Evolutionary conservation across 345 rosid species (phyloP).

Genomic region (Rhodamnia argentea): DNA sequence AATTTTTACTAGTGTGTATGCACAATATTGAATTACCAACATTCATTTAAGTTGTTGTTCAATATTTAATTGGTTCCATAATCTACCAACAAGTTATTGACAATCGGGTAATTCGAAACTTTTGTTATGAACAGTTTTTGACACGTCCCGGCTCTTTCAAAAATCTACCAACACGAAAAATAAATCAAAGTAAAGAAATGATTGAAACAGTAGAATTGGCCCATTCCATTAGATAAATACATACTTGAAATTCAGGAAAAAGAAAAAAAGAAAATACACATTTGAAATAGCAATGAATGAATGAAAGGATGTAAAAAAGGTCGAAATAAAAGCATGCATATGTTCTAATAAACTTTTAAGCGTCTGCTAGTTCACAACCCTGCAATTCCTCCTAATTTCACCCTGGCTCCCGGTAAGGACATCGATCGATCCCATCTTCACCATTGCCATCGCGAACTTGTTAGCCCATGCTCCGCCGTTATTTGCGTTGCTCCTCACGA

Average conservation of each 20-base stretch:
- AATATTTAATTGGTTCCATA: no score
- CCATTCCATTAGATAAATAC: not conserved
- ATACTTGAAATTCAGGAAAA: not conserved
- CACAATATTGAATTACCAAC: not conserved
- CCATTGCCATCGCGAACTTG: slow-evolving; percentile 10
- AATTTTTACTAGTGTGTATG: no score
- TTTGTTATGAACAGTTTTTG: no score
- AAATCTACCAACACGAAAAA: not conserved
- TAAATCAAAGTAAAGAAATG: not conserved
- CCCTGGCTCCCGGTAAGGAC: slow-evolving; percentile 10
- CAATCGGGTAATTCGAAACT: not conserved
- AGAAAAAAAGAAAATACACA: not conserved
- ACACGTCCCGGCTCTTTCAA: not conserved
- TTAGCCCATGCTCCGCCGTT: not conserved
- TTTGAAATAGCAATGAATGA: not conserved
- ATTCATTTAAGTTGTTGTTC: not conserved
- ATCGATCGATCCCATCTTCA: slow-evolving; percentile 16
- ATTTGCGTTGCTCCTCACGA: not conserved
- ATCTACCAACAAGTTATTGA: not conserved
- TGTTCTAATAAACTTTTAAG: no score
- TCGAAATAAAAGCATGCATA: not conserved
- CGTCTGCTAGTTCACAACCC: not conserved
- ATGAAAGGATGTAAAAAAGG: not conserved
- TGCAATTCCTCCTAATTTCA: slow-evolving; percentile 3
- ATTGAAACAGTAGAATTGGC: not conserved